Conservation (phyloP, 2,329 filamentous ascomycete species). For the Epichloe bromicola region DNA sequence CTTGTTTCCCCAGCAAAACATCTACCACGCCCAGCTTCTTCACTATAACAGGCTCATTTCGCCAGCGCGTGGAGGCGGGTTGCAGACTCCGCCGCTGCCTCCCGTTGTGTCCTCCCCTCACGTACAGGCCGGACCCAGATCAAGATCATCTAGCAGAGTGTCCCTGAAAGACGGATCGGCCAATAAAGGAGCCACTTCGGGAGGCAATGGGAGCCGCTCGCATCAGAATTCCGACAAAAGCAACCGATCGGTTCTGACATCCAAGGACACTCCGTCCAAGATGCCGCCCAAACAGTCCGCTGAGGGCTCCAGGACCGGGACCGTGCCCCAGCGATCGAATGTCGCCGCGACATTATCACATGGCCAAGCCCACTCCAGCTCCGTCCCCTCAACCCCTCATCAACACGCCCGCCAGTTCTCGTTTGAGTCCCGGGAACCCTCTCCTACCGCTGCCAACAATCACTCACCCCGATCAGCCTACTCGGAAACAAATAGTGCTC, state of each 20-base stretch:
- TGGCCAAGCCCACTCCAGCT: slow-evolving; percentile 54
- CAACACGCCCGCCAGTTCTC: slow-evolving; percentile 76
- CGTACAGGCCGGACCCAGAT: slow-evolving; percentile 42
- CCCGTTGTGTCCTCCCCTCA: slow-evolving; percentile 42
- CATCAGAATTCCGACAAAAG: slow-evolving; percentile 44
- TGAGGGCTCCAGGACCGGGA: slow-evolving; percentile 20
- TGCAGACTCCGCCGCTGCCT: slow-evolving; percentile 42
- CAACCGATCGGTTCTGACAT: slow-evolving; percentile 48
- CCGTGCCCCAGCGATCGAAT: slow-evolving; percentile 16
- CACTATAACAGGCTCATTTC: slow-evolving; percentile 55
- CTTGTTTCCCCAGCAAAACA: slow-evolving; percentile 44
- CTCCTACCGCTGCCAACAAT: slow-evolving; percentile 61
- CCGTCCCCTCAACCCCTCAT: slow-evolving; percentile 85
- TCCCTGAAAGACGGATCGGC: slow-evolving; percentile 38
- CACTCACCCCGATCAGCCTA: slow-evolving; percentile 84
- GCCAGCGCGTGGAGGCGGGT: slow-evolving; percentile 39
- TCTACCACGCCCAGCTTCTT: slow-evolving; percentile 49
- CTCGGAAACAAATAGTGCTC: slow-evolving; percentile 69
- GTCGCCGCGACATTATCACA: slow-evolving; percentile 16
- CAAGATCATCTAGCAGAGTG: slow-evolving; percentile 47
- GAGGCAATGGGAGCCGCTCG: slow-evolving; percentile 53
- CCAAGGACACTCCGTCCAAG: slow-evolving; percentile 39
- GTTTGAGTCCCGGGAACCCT: slow-evolving; percentile 65
- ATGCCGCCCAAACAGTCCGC: slow-evolving; percentile 34
- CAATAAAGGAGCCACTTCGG: slow-evolving; percentile 34